These are phyloP conservation scores for Paramecium primaurelia DNA, from an alignment of 73 alveolate genomes.

Conservation along the genomic window DNA sequence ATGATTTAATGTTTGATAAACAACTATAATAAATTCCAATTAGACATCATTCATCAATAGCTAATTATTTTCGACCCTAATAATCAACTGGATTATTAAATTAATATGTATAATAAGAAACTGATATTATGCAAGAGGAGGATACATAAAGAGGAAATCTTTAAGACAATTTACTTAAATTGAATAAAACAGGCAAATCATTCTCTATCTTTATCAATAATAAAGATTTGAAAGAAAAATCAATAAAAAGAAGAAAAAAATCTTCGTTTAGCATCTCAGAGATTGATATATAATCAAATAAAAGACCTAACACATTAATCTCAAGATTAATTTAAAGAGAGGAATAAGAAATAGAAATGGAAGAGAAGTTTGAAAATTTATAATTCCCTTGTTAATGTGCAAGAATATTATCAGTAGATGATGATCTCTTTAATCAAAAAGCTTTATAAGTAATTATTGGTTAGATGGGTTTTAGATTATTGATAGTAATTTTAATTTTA, in stretches of 20 bases:
- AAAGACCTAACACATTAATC: neutral
- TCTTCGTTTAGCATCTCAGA: neutral
- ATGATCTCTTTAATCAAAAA: conserved; percentile 47
- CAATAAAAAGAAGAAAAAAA: neutral
- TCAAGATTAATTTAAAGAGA: neutral
- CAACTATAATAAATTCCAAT: neutral
- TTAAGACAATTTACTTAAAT: neutral
- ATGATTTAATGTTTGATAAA: neutral
- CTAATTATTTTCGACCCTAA: neutral
- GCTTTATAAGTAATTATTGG: conserved; percentile 25
- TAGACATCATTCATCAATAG: conserved; percentile 7
- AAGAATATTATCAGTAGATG: conserved; percentile 56
- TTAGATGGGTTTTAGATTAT: conserved; percentile 25
- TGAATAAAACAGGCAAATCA: neutral
- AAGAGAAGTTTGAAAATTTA: neutral
- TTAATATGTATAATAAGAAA: neutral
- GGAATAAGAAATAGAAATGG: neutral
- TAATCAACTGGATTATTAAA: neutral
- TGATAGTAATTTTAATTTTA: neutral
- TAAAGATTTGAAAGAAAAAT: neutral
- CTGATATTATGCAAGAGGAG: neutral
- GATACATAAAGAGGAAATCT: neutral
- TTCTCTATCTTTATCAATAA: neutral
- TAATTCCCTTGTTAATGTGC: conserved; percentile 11
- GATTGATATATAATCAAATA: neutral